Conservation (phyloP, 768 basidiomycete species). For the Rhodosporidiobolus sp. region DNA sequence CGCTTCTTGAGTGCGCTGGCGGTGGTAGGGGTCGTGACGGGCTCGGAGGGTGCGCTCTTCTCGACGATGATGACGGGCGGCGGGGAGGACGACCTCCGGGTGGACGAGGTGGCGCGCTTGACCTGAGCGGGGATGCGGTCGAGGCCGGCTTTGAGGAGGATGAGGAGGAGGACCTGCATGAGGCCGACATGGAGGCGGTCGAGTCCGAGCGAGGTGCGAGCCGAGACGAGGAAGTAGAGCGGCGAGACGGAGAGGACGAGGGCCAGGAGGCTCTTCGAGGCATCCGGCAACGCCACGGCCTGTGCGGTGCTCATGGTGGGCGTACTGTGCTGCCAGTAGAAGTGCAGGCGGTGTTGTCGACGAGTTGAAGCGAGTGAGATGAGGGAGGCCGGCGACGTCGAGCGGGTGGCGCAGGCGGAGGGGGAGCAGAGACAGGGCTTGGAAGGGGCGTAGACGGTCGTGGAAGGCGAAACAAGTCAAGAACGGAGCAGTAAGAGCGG, state of each 20-base stretch:
- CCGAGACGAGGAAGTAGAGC: conserved; percentile 14
- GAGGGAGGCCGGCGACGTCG: neutral
- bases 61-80: conserved; percentile 8
- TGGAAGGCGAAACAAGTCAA: too few relatives aligned
- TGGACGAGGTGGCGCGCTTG: neutral
- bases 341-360: neutral
- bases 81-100: neutral
- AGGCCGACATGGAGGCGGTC: conserved; percentile 38
- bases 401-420: neutral
- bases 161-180: conserved; percentile 34
- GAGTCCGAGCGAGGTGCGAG: conserved; percentile 25
- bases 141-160: conserved; percentile 23
- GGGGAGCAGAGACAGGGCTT: too few relatives aligned
- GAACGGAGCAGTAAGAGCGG: too few relatives aligned
- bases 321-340: neutral
- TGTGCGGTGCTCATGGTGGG: neutral
- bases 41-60: neutral
- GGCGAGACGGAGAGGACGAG: conserved; percentile 16
- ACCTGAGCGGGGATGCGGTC: neutral
- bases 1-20: neutral
- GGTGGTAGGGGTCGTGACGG: neutral
- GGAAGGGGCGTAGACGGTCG: too few relatives aligned
- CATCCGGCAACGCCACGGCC: conserved; percentile 10
- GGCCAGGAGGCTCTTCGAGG: conserved; percentile 11
- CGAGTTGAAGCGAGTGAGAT: neutral